Percentiles rank a stretch among this genome's conserved stretches.
These are phyloP conservation scores for Hypoxylon lienhwacheense DNA, from an alignment of 495 filamentous ascomycete genomes.

Conservation along the genomic window DNA sequence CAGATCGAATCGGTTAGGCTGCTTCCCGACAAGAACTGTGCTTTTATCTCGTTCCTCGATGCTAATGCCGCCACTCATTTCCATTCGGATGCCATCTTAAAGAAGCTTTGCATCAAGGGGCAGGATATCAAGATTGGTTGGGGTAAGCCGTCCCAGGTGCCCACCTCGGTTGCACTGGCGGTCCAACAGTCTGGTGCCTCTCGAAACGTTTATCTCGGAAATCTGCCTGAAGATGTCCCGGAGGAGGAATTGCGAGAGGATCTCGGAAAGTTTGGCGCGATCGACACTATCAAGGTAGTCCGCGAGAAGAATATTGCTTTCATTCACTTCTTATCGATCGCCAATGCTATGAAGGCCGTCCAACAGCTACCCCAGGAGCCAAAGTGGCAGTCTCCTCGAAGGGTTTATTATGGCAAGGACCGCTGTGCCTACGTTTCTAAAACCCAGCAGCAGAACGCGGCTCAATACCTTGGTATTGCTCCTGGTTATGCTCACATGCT, in stretches of 20 bases:
- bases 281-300: slow-evolving; percentile 97
- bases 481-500: slow-evolving; percentile 97
- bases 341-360: slow-evolving; percentile 98
- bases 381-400: slow-evolving; percentile 93
- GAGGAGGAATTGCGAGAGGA: slow-evolving; percentile 95
- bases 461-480: slow-evolving; percentile 95
- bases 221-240: slow-evolving; percentile 82
- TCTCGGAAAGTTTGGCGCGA: slow-evolving; percentile 91
- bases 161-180: slow-evolving; percentile 91
- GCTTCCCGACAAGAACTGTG: slow-evolving; percentile 98
- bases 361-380: slow-evolving; percentile 92
- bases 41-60: slow-evolving; percentile 98
- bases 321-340: slow-evolving; percentile 95
- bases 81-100: slow-evolving; percentile 98
- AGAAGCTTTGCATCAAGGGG: slow-evolving; percentile 95
- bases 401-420: slow-evolving; percentile 98
- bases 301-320: slow-evolving; percentile 98
- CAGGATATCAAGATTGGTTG: slow-evolving; percentile 99
- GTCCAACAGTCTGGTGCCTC: slow-evolving; percentile 98
- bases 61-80: slow-evolving; percentile 97
- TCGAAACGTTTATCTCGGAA: slow-evolving; percentile 97
- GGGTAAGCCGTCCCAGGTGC: slow-evolving; percentile 98
- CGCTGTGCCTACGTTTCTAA: slow-evolving; percentile 98
- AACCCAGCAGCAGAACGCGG: slow-evolving; percentile 98
- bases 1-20: slow-evolving; percentile 98